Conservation (phyloP, 2,329 filamentous ascomycete species). For the Fusarium sp. region DNA sequence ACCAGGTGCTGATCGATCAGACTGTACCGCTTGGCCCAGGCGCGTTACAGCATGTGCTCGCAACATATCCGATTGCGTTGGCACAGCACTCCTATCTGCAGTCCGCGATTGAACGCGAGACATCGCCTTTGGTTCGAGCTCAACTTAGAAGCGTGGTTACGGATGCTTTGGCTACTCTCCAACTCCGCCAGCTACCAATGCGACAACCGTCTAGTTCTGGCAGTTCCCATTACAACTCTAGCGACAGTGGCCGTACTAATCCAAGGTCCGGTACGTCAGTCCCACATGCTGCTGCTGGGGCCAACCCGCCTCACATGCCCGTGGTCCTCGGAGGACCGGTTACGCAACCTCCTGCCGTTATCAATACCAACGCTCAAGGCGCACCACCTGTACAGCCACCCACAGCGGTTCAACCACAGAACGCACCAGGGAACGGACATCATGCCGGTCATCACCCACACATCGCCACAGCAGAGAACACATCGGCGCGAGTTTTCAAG, state of each 20-base stretch:
- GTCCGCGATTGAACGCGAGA: slow-evolving; percentile 64
- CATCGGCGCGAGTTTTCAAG: slow-evolving; percentile 84
- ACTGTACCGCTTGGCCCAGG: slow-evolving; percentile 64
- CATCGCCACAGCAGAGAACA: slow-evolving; percentile 61
- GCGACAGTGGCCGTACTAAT: slow-evolving; percentile 17
- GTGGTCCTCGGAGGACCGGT: slow-evolving; percentile 7
- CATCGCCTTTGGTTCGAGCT: slow-evolving; percentile 61
- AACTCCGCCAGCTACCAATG: slow-evolving; percentile 58
- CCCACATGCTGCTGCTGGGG: slow-evolving; percentile 16
- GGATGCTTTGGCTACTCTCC: slow-evolving; percentile 60
- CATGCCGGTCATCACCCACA: slow-evolving; percentile 61
- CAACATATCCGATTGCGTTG: slow-evolving; percentile 63
- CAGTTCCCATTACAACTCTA: slow-evolving; percentile 14
- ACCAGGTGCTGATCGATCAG: slow-evolving; percentile 66
- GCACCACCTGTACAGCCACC: slow-evolving; percentile 42
- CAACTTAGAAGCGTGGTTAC: slow-evolving; percentile 66
- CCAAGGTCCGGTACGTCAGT: slow-evolving; percentile 11
- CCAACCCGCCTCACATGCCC: slow-evolving; percentile 3
- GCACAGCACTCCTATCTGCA: slow-evolving; percentile 64
- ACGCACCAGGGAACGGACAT: slow-evolving; percentile 17
- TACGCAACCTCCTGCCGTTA: slow-evolving; percentile 30
- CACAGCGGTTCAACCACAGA: slow-evolving; percentile 27
- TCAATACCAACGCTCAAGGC: slow-evolving; percentile 33
- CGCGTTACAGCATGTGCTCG: slow-evolving; percentile 61
- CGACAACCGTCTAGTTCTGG: slow-evolving; percentile 40